Conservation (phyloP, 495 filamentous ascomycete genomes). For the Polyplosphaeria fusca region DNA sequence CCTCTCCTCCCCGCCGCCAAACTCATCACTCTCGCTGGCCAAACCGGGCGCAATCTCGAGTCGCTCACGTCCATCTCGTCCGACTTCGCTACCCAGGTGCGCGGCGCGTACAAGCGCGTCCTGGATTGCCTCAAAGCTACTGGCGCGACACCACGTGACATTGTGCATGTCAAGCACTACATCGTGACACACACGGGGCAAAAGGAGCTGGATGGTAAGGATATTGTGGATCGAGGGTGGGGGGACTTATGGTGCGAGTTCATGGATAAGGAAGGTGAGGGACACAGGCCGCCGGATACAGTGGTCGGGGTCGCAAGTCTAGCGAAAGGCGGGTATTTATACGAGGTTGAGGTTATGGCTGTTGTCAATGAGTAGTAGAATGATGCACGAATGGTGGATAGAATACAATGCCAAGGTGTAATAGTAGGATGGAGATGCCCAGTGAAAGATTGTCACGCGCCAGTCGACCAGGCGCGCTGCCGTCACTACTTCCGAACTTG, state of each 20-base stretch:
- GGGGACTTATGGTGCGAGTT: slow-evolving; percentile 18
- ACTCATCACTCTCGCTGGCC: slow-evolving; percentile 21
- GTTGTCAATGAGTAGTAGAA: slow-evolving; percentile 12
- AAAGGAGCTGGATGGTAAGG: slow-evolving; percentile 10
- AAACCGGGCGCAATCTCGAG: background rate
- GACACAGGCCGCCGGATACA: slow-evolving; percentile 24
- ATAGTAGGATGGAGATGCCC: no score
- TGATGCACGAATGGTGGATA: no score
- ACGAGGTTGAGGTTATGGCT: slow-evolving; percentile 20
- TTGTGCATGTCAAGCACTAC: slow-evolving; percentile 17
- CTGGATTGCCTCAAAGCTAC: slow-evolving; percentile 5
- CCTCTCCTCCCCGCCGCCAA: slow-evolving; percentile 7
- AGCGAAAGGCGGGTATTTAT: slow-evolving; percentile 12
- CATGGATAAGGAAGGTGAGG: slow-evolving; percentile 18
- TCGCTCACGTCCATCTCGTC: background rate
- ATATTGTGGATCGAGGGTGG: slow-evolving; percentile 7
- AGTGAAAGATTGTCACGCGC: no score
- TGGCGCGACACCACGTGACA: slow-evolving; percentile 20
- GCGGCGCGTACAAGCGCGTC: slow-evolving; percentile 6
- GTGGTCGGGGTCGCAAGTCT: slow-evolving; percentile 20
- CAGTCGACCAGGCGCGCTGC: no score
- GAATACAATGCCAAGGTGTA: no score
- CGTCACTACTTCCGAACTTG: no score
- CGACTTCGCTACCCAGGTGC: slow-evolving; percentile 11
- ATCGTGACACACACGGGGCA: slow-evolving; percentile 13